Evolutionary conservation across 805 yeast genomes (phyloP), one percentile per base, ranked within the genome.

Genomic region (Kodamaea kakaduensis): DNA sequence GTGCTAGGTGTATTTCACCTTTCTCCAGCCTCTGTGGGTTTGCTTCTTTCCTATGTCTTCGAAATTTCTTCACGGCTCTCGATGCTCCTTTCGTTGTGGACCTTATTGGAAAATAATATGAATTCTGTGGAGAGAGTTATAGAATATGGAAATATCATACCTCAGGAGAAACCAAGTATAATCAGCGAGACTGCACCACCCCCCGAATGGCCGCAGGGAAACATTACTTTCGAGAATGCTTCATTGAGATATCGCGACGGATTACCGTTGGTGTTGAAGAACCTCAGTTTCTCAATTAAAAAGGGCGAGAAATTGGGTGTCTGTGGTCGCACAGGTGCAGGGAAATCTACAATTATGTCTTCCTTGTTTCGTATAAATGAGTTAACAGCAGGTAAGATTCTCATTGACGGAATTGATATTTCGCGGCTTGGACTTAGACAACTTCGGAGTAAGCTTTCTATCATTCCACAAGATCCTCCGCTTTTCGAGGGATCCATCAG

Each of bases 261-360:
- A 0, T 59, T 79, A 36, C 85, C 85, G 6, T 54, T 70, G 25
- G 85, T 77, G 4, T 61, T 80, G 50, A 74, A 69, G 36, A 51
- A 69, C 36, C 45, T 79, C 36, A 54, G 48, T 15, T 50, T 69
- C 45, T 59, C 42, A 7, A 64, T 83, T 31, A 54, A 65, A 9
- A 71, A 80, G 1, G 64, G 71, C 12, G 86, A 84, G 54, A 84
- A 82, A 50, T 72, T 86, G 45, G 95, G 95, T 32, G 79, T 86
- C 37, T 83, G 93, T 65, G 95, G 95, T 26, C 73, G 95, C 53
- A 86, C 95, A 0, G 95, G 95, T 48, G 94, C 95, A 4, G 95
- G 95, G 31, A 80, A 79, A 57, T 65, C 81, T 1, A 71, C 84
- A 5, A 75, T 79, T 30, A 78, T 79, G 79, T 69, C 78, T 7